A percentile compares a stretch with the other conserved stretches of the same genome.
These are phyloP conservation scores for Trametes elegans DNA, from an alignment of 768 basidiomycete species.

Conservation along the genomic window DNA sequence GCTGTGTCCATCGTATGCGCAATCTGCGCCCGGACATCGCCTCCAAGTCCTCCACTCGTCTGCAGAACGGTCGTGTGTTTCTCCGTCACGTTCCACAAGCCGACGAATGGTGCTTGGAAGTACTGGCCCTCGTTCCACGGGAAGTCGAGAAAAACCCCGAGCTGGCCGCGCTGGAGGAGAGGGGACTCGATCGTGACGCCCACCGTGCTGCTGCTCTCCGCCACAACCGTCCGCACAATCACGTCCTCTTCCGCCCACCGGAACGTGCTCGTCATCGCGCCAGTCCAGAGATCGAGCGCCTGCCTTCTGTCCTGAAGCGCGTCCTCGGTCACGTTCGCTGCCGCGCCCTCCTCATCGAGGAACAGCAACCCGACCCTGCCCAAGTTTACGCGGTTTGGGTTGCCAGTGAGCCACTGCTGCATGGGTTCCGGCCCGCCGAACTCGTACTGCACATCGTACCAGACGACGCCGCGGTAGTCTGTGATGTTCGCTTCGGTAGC, in stretches of 20 bases:
- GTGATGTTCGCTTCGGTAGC: constrained; percentile 42
- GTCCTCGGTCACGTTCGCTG: constrained; percentile 35
- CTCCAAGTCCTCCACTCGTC: constrained; percentile 13
- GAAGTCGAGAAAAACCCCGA: constrained; percentile 55
- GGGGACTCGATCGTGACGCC: constrained; percentile 41
- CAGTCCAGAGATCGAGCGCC: constrained; percentile 55
- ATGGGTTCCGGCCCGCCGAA: constrained; percentile 45
- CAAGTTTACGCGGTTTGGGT: constrained; percentile 57
- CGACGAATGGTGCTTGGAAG: constrained; percentile 59
- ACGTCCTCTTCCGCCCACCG: constrained; percentile 35
- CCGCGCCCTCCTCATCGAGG: constrained; percentile 28
- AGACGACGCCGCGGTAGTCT: constrained; percentile 47
- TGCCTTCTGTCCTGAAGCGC: constrained; percentile 39
- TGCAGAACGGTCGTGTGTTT: constrained; percentile 47
- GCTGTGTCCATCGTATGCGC: constrained; percentile 40
- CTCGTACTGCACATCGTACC: constrained; percentile 52
- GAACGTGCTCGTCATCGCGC: constrained; percentile 48
- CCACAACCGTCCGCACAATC: constrained; percentile 39
- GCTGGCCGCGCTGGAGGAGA: constrained; percentile 36
- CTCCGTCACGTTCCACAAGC: constrained; percentile 44
- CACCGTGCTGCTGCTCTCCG: constrained; percentile 39
- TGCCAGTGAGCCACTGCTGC: constrained; percentile 55
- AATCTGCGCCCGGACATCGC: constrained; percentile 36
- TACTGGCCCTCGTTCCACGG: constrained; percentile 61
- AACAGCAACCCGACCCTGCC: constrained; percentile 50